Conservation (phyloP, 164 flowering plant genomes). For the Vitis vinifera region DNA sequence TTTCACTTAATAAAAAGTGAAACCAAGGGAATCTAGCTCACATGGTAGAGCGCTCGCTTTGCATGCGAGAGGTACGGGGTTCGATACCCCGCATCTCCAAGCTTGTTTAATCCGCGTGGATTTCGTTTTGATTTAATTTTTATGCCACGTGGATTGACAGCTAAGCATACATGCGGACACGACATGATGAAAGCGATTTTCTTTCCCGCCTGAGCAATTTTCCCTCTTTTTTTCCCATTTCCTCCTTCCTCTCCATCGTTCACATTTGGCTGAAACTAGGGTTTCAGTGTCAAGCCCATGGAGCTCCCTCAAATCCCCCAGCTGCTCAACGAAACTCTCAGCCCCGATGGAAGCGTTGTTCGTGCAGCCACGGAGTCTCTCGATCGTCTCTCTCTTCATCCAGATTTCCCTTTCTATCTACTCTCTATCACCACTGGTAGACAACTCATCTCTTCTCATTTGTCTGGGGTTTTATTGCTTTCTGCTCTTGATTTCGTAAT, state of each 20-base stretch:
- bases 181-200: too few species aligned
- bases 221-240: background rate
- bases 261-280: constrained; percentile 1
- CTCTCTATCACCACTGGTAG: constrained; percentile 60
- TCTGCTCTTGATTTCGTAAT: too few species aligned
- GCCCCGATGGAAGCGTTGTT: constrained; percentile 39
- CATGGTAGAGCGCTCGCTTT: constrained; percentile 45
- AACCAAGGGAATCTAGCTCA: constrained; percentile 37
- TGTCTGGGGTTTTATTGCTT: too few species aligned
- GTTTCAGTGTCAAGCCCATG: constrained; percentile 24
- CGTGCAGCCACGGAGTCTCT: constrained; percentile 56
- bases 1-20: too few species aligned
- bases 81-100: constrained; percentile 71
- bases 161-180: too few species aligned
- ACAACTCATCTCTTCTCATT: background rate
- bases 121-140: too few species aligned
- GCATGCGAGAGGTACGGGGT: constrained; percentile 76
- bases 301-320: constrained; percentile 36
- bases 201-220: background rate
- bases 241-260: background rate
- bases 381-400: constrained; percentile 53
- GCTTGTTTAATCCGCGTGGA: background rate
- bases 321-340: constrained; percentile 51
- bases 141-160: too few species aligned
- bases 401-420: constrained; percentile 57